Percentiles rank a stretch among this genome's conserved stretches.
phyloP scores from a whole-genome alignment of 176 grass and related monocot genomes.

The Ananas comosus region DNA sequence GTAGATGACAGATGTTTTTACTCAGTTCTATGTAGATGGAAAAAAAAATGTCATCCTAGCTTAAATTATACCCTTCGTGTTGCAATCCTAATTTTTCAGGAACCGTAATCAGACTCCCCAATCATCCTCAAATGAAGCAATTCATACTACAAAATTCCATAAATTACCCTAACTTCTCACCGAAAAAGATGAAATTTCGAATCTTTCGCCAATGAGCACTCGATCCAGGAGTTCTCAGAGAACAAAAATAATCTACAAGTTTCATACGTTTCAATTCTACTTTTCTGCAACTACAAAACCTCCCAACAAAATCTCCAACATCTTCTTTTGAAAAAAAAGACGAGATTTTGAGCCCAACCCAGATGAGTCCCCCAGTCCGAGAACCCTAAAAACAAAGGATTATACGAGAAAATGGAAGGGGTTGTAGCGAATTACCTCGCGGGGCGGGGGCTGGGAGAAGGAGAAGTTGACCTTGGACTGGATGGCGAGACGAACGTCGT shows the following conservation, averaged over 20 bases:
- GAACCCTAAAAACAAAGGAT: not conserved
- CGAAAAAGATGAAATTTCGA: not conserved
- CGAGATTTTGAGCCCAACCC: not conserved
- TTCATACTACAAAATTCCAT: not conserved
- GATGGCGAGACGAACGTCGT: slow-evolving; percentile 81
- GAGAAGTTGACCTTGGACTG: slow-evolving; percentile 97
- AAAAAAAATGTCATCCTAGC: not conserved
- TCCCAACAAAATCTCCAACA: too few relatives aligned
- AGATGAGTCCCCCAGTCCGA: not conserved
- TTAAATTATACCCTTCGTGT: too few relatives aligned
- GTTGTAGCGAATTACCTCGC: slow-evolving; percentile 49
- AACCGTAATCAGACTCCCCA: too few relatives aligned
- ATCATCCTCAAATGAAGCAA: too few relatives aligned
- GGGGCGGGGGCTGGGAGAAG: slow-evolving; percentile 95
- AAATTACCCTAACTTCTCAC: not conserved
- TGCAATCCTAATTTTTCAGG: too few relatives aligned
- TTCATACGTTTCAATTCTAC: too few relatives aligned
- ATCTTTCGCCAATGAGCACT: not conserved
- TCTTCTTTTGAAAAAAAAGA: too few relatives aligned
- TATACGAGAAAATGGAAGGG: not conserved
- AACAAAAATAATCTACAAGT: not conserved
- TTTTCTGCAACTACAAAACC: not conserved
- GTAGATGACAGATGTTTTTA: not conserved
- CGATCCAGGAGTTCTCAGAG: not conserved
- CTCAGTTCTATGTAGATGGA: not conserved